Conservation (phyloP, 352 stramenopile species). For the Phytophthora multivora region DNA sequence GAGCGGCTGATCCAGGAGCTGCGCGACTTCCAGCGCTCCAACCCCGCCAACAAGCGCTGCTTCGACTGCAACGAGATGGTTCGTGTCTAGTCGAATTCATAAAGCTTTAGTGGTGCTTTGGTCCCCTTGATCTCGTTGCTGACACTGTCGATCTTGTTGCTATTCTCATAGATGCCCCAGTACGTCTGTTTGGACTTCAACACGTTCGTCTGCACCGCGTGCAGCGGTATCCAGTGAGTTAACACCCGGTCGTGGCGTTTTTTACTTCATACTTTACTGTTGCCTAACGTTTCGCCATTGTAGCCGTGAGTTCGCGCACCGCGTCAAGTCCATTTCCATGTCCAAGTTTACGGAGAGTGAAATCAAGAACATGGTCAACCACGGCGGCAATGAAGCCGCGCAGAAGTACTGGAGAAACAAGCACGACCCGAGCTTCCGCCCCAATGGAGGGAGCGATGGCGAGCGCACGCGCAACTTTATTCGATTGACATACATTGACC, state of each 20-base stretch:
- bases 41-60: conserved; percentile 76
- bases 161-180: conserved; percentile 79
- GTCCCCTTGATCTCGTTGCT: not conserved
- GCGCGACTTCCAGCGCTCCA: conserved; percentile 85
- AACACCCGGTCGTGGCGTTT: not conserved
- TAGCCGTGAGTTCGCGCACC: conserved; percentile 92
- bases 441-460: conserved; percentile 69
- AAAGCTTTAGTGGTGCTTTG: not conserved
- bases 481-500: conserved; percentile 85
- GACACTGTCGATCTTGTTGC: not conserved
- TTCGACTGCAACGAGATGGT: conserved; percentile 94
- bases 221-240: conserved; percentile 92
- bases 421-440: conserved; percentile 82
- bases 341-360: conserved; percentile 93
- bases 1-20: conserved; percentile 85
- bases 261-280: not conserved
- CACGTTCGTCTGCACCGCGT: conserved; percentile 94
- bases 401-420: conserved; percentile 88
- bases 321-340: conserved; percentile 94
- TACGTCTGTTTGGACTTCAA: conserved; percentile 94
- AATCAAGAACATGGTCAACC: conserved; percentile 88
- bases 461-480: conserved; percentile 91
- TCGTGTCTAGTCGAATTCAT: not conserved
- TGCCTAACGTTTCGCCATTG: not conserved
- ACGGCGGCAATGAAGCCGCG: conserved; percentile 88